Percentiles rank a stretch among this genome's conserved stretches.
Conservation (phyloP, 2,329 filamentous ascomycete genomes). For the Penicillium hordei region DNA sequence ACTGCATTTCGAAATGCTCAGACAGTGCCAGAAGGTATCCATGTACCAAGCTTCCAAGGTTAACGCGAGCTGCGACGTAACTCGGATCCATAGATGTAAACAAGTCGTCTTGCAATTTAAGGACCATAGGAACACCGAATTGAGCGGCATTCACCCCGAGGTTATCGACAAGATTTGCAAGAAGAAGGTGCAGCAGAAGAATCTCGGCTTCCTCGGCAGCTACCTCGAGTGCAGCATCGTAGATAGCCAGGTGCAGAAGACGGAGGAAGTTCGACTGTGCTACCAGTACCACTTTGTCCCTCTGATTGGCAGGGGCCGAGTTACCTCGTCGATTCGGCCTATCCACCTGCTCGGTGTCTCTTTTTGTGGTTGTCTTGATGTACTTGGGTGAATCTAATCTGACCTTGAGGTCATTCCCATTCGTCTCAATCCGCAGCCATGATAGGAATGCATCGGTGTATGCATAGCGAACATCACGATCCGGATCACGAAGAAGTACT, state of each 20-base stretch:
- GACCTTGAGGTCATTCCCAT: constrained; percentile 63
- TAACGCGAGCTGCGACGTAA: constrained; percentile 67
- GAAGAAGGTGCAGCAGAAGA: constrained; percentile 71
- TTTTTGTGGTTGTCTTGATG: constrained; percentile 44
- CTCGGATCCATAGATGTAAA: constrained; percentile 29
- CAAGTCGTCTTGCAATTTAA: constrained; percentile 83
- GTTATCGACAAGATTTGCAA: constrained; percentile 70
- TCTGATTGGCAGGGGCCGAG: constrained; percentile 61
- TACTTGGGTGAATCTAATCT: constrained; percentile 56
- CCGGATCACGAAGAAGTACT: constrained; percentile 80
- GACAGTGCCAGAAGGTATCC: constrained; percentile 83
- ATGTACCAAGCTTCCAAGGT: constrained; percentile 79
- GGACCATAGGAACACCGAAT: constrained; percentile 82
- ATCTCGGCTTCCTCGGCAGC: constrained; percentile 73
- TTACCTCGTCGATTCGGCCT: constrained; percentile 61
- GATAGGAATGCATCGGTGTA: constrained; percentile 81
- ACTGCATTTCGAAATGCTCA: constrained; percentile 74
- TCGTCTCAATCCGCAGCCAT: constrained; percentile 83
- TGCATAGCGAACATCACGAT: constrained; percentile 74
- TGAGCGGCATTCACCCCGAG: constrained; percentile 80
- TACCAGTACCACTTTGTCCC: constrained; percentile 58
- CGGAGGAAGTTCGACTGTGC: constrained; percentile 71
- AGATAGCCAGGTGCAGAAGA: constrained; percentile 81
- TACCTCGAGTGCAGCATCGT: constrained; percentile 78
- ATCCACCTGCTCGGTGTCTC: constrained; percentile 42